phyloP scores from a whole-genome alignment of 2,329 filamentous ascomycete genomes.

The Coleophoma eucalyptorum region DNA sequence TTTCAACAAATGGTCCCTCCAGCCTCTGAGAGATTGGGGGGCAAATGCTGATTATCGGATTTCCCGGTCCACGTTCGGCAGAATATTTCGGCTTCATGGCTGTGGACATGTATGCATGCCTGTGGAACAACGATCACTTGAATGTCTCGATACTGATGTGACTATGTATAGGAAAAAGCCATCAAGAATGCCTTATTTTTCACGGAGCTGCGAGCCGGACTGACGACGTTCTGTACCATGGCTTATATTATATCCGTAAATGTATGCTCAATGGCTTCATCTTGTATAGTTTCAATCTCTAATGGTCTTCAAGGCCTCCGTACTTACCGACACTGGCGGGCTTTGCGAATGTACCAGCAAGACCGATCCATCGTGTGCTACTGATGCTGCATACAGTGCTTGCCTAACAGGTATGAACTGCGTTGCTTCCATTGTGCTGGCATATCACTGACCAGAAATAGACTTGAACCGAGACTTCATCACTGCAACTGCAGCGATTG shows the following conservation, averaged over 20 bases:
- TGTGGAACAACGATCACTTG: slow-evolving; percentile 60
- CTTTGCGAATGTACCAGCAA: slow-evolving; percentile 57
- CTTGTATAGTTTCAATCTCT: background rate
- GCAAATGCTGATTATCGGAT: slow-evolving; percentile 27
- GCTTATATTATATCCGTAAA: slow-evolving; percentile 78
- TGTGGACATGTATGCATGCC: slow-evolving; percentile 56
- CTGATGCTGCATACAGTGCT: slow-evolving; percentile 33
- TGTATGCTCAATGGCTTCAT: slow-evolving; percentile 29
- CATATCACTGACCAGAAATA: slow-evolving; percentile 23
- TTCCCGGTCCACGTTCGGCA: slow-evolving; percentile 43
- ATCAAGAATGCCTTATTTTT: slow-evolving; percentile 67
- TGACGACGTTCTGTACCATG: slow-evolving; percentile 78
- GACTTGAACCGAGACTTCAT: slow-evolving; percentile 69
- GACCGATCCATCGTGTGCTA: slow-evolving; percentile 7
- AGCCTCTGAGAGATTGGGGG: slow-evolving; percentile 22
- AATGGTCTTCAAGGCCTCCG: slow-evolving; percentile 39
- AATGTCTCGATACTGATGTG: slow-evolving; percentile 64
- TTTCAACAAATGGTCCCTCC: slow-evolving; percentile 4
- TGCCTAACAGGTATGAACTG: slow-evolving; percentile 27
- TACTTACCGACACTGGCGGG: slow-evolving; percentile 70
- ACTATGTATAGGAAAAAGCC: slow-evolving; percentile 51
- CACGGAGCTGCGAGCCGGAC: slow-evolving; percentile 71
- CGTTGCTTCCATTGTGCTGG: too few species aligned
- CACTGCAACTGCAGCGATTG: slow-evolving; percentile 74
- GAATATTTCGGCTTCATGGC: slow-evolving; percentile 60